Base-by-base conservation (phyloP, 495 filamentous ascomycete genomes). In the Podospora pseudoanserina region DNA sequence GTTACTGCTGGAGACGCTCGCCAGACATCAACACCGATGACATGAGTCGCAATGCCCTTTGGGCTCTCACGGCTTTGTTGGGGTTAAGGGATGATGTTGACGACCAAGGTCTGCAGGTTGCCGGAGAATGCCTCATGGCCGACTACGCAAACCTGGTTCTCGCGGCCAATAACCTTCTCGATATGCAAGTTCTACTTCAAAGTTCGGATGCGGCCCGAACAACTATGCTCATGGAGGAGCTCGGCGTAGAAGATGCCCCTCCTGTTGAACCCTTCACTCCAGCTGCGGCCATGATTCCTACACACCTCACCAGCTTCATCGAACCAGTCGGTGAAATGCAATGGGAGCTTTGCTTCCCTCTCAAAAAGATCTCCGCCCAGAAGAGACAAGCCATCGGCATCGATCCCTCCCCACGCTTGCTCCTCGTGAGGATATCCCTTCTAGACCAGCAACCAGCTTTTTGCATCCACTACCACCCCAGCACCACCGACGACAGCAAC, bases 371-470 rank as follows among this genome's bases (percentile, higher is more conserved):
- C 62, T 54, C 18, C 20, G n/a, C 55, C 18, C 69, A 61, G 28
- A 65, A 49, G 4, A 65, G 32, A 30, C 65, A 30, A 57, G 15
- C 58, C 7, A 18, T 62, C 18, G 69, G 65, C n/a, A 67, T 71
- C 44, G 65, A 66, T 27, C 32, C 54, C 13, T 20, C 65, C 2
- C 60, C 65, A 3, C 69, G 69, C 5, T 27, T 71, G 20, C 56
- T 71, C 7, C 65, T 71, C 5, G 69, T 71, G 39, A 71, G 69
- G 49, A 56, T 71, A 44, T 68, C 65, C n/a, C 57, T 65, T 19
- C 20, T 60, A 27, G 65, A 61, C 11, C 69, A 65, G 20, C 69
- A 65, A 44, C 69, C 69, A 18, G 54, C 65, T 6, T 71, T 71
- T 54, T 71, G 69, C 58, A 65, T 68, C 26, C 69, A 71, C 44